These are phyloP conservation scores for Aspergillus ibericus DNA, from an alignment of 2,329 filamentous ascomycete genomes.

Conservation along the genomic window DNA sequence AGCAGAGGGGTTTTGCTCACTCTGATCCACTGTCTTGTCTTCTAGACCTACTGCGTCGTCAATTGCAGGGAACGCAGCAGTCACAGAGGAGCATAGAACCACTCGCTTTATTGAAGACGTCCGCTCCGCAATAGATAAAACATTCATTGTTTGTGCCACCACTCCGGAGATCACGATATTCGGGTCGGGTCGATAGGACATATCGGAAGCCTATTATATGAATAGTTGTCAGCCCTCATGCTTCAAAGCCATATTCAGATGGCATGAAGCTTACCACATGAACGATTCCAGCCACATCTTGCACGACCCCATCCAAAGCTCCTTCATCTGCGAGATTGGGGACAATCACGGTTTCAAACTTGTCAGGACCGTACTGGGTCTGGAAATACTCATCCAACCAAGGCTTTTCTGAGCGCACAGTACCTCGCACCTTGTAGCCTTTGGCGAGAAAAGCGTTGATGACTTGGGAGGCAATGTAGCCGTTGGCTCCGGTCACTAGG, in stretches of 20 bases:
- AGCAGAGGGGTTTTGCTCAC: constrained; percentile 27
- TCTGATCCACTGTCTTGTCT: neutral
- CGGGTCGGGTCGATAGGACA: constrained; percentile 41
- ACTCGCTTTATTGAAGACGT: too few species aligned
- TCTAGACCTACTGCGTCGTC: constrained; percentile 12
- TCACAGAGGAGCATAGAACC: too few species aligned
- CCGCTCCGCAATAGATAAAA: too few species aligned
- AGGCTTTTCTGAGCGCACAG: constrained; percentile 39
- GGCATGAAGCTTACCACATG: constrained; percentile 16
- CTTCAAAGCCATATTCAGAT: neutral
- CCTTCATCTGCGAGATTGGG: constrained; percentile 38
- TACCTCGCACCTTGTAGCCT: constrained; percentile 50
- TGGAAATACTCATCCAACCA: constrained; percentile 40
- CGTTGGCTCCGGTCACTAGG: constrained; percentile 51
- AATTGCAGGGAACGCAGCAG: too few species aligned
- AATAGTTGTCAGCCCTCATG: neutral
- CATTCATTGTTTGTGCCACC: too few species aligned
- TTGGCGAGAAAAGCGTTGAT: constrained; percentile 41
- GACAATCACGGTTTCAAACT: constrained; percentile 43
- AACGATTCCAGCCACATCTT: constrained; percentile 35
- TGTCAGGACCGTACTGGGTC: constrained; percentile 22
- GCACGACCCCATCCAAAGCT: constrained; percentile 44
- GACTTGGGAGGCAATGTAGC: constrained; percentile 48
- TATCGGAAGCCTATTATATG: constrained; percentile 13
- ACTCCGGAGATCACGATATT: constrained; percentile 31